Conservation (phyloP, 1,139 yeast species). For the Nematodospora anomalae region DNA sequence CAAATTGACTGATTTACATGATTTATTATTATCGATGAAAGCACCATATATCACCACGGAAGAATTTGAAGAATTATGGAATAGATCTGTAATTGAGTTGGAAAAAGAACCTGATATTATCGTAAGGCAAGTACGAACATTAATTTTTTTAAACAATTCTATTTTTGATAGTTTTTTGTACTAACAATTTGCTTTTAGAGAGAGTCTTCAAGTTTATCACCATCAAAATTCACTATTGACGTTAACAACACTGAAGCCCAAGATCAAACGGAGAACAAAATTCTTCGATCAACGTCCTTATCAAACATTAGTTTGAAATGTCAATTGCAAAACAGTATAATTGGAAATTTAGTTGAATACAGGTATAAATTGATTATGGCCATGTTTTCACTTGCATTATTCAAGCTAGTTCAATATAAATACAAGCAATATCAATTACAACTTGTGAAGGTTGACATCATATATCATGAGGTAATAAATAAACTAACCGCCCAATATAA, state of each 20-base stretch:
- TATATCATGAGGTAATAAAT: conserved; percentile 45
- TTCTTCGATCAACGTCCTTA: conserved; percentile 74
- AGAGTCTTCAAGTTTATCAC: conserved; percentile 27
- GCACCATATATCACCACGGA: conserved; percentile 61
- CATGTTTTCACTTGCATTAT: conserved; percentile 23
- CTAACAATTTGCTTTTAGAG: conserved; percentile 30
- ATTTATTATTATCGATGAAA: conserved; percentile 56
- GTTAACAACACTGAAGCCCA: conserved; percentile 33
- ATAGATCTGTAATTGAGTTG: conserved; percentile 60
- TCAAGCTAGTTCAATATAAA: conserved; percentile 31
- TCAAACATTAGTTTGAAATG: conserved; percentile 64
- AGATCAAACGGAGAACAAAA: conserved; percentile 37
- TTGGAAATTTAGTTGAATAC: conserved; percentile 48
- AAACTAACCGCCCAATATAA: conserved; percentile 45
- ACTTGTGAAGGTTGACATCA: conserved; percentile 31
- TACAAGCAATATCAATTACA: conserved; percentile 33
- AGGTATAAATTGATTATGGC: conserved; percentile 29
- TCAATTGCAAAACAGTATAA: conserved; percentile 54
- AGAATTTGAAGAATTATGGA: conserved; percentile 84
- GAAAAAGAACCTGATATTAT: conserved; percentile 73
- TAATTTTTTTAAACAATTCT: conserved; percentile 7
- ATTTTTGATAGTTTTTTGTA: conserved; percentile 11
- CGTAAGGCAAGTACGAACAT: conserved; percentile 63
- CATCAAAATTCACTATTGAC: conserved; percentile 24
- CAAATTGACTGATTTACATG: conserved; percentile 53